These are phyloP conservation scores for Durio zibethinus DNA, from an alignment of 345 rosid genomes.

Conservation along the genomic window DNA sequence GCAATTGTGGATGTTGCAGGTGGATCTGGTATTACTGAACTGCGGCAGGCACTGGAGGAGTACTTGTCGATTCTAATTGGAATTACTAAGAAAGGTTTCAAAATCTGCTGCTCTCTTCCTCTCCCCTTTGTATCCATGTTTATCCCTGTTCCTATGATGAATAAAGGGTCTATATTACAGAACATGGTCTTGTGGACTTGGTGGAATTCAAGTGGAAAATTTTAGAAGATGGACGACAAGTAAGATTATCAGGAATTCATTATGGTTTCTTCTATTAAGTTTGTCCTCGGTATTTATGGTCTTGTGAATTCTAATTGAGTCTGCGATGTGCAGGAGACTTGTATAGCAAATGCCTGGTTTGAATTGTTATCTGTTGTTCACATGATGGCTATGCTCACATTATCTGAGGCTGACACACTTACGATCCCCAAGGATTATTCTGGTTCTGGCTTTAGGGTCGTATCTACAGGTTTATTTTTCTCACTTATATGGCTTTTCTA, in stretches of 20 bases:
- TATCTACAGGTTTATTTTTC: constrained; percentile 58
- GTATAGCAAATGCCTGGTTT: constrained; percentile 59
- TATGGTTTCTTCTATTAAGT: neutral
- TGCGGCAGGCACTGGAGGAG: constrained; percentile 58
- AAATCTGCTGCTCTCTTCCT: neutral
- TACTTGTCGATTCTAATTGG: constrained; percentile 62
- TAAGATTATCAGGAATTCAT: constrained; percentile 25
- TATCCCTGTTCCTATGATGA: neutral
- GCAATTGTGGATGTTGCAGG: constrained; percentile 29
- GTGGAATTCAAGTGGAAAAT: constrained; percentile 79
- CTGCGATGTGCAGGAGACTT: constrained; percentile 42
- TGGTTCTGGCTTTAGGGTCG: constrained; percentile 54
- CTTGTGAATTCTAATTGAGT: constrained; percentile 10
- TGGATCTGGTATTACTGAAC: constrained; percentile 59
- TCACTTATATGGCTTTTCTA: neutral
- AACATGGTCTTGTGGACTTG: constrained; percentile 51
- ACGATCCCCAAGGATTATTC: constrained; percentile 69
- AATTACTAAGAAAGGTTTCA: constrained; percentile 56
- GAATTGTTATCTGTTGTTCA: constrained; percentile 66
- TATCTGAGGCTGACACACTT: constrained; percentile 64
- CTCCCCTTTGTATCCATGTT: neutral
- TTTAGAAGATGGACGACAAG: constrained; percentile 53
- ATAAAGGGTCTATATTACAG: constrained; percentile 27
- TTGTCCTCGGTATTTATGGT: neutral
- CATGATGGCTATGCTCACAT: constrained; percentile 74